Conservation (phyloP, 805 yeast genomes). For the Kluyveromyces dobzhanskii region DNA sequence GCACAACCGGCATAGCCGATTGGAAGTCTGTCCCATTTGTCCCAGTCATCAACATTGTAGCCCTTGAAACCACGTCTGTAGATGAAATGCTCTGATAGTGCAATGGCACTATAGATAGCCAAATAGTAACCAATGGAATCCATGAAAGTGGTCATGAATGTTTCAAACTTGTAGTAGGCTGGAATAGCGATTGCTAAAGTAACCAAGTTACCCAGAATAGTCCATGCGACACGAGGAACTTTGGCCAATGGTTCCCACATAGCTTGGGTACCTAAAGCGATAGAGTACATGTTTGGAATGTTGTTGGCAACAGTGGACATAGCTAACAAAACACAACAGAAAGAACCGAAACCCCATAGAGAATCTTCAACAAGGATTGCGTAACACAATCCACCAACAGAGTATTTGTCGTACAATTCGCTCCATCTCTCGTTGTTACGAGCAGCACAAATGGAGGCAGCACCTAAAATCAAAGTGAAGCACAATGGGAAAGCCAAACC, state of each 20-base stretch:
- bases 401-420: conserved; percentile 41
- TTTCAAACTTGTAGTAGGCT: conserved; percentile 65
- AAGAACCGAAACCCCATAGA: conserved; percentile 81
- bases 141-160: conserved; percentile 81
- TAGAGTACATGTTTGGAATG: conserved; percentile 90
- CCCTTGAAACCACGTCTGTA: conserved; percentile 54
- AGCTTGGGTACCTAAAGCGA: conserved; percentile 80
- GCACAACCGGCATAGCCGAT: conserved; percentile 69
- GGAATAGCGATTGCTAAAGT: conserved; percentile 86
- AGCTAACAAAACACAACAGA: conserved; percentile 77
- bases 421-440: conserved; percentile 38
- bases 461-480: conserved; percentile 74
- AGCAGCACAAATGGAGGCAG: conserved; percentile 73
- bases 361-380: conserved; percentile 72
- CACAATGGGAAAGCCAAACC: conserved; percentile 65
- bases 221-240: conserved; percentile 81
- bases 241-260: conserved; percentile 65
- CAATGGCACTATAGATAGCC: conserved; percentile 72
- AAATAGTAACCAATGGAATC: conserved; percentile 85
- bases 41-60: conserved; percentile 57
- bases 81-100: conserved; percentile 75
- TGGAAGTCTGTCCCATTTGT: conserved; percentile 52
- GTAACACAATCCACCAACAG: conserved; percentile 77
- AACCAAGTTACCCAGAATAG: conserved; percentile 62
- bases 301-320: conserved; percentile 85